Base-by-base conservation (phyloP, 176 grass and related monocot species). In the Microstegium vimineum region DNA sequence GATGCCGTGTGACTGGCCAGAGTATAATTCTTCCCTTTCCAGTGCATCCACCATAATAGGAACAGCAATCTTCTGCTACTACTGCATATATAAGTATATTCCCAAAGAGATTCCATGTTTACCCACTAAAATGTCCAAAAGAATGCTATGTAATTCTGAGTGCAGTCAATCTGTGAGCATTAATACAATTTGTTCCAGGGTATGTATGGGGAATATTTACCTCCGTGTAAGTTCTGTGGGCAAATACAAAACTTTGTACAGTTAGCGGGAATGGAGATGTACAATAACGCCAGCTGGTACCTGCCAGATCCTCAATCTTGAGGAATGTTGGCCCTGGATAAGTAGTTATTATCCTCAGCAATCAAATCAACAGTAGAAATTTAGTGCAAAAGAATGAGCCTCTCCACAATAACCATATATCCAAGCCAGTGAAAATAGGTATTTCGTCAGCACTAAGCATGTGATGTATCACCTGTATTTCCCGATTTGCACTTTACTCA, bases 171-270 rank as follows among this genome's bases (percentile, higher is more conserved):
- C 45, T 82, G 78, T 86, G 60, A 79, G 68, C 37, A 75, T 23
- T 73, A 86, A 86, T 82, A 78, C 74, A 68, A 43, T 62, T 71
- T 77, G 73, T 82, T 75, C 78, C 69, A 38, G 22, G 67, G 62
- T 68, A 51, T 83, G 75, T 90, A 79, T 76, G 66, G 57, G 66
- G 54, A 78, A 82, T 79, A 90, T 90, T 67, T 86, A 83, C 83
- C 79, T 82, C 74, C 79, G 60, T 68, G 67, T 83, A 82, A 69
- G 68, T 86, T 86, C 60, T 83, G 74, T 90, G 74, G 37, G 45
- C 47, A 86, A 82, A 83, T 83, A 82, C 47, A 83, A 73, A 86
- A 86, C 60, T 86, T 83, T 79, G 78, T 74, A 83, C 84, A 90
- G 74, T 90, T 78, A 86, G 73, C 57, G 77, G 67, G 66, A 73